Conservation (phyloP, 1,284 basidiomycete genomes). For the Acaromyces ingoldii region DNA sequence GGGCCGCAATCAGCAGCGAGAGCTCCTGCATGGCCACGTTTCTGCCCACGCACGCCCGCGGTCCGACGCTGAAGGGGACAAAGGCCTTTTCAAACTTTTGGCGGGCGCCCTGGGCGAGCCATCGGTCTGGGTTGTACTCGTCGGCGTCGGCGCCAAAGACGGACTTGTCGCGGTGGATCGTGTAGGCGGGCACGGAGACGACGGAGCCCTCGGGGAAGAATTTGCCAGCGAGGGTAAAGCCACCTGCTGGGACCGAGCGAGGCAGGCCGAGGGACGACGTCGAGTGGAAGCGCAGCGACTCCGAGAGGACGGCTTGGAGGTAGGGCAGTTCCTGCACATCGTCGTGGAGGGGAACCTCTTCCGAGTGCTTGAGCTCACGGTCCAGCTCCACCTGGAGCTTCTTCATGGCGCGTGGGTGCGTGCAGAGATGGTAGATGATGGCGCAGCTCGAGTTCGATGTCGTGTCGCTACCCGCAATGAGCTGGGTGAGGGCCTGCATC, state of each 20-base stretch:
- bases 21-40: conserved; percentile 43
- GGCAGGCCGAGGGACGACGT: conserved; percentile 67
- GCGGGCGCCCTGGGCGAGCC: conserved; percentile 61
- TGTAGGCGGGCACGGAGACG: conserved; percentile 59
- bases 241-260: conserved; percentile 29
- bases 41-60: conserved; percentile 39
- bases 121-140: conserved; percentile 66
- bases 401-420: conserved; percentile 62
- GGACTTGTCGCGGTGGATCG: conserved; percentile 66
- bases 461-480: conserved; percentile 61
- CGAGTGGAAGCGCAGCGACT: conserved; percentile 73
- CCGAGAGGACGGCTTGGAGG: conserved; percentile 71
- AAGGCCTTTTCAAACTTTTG: conserved; percentile 40
- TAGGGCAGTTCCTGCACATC: conserved; percentile 45
- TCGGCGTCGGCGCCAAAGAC: conserved; percentile 77
- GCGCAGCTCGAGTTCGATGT: conserved; percentile 42
- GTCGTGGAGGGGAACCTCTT: conserved; percentile 31
- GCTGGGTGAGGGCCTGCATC: conserved; percentile 70
- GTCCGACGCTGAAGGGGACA: conserved; percentile 38
- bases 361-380: conserved; percentile 51
- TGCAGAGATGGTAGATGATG: conserved; percentile 74
- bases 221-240: conserved; percentile 30
- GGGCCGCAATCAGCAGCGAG: conserved; percentile 28
- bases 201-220: conserved; percentile 63
- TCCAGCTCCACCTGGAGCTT: conserved; percentile 77